Percentiles rank a stretch among this genome's conserved stretches.
Evolutionary conservation across 768 basidiomycete genomes (phyloP).

Genomic region (Xerocomus potaroensis): DNA sequence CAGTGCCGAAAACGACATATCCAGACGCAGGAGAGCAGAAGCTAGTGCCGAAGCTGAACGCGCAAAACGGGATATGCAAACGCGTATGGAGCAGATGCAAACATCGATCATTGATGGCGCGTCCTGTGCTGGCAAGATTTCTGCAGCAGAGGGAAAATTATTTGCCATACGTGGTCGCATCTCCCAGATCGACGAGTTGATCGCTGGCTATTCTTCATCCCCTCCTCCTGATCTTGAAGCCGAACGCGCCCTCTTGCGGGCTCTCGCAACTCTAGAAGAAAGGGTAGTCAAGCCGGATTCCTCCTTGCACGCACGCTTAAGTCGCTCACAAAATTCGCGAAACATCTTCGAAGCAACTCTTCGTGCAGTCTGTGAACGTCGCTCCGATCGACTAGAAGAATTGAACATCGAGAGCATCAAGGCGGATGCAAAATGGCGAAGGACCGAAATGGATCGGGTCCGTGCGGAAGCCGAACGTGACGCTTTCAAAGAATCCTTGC

Average conservation of each 20-base stretch:
- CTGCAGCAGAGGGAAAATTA: constrained; percentile 68
- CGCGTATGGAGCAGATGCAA: constrained; percentile 68
- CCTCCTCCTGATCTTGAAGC: constrained; percentile 60
- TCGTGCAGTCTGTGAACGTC: constrained; percentile 76
- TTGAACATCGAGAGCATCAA: constrained; percentile 63
- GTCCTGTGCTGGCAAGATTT: constrained; percentile 63
- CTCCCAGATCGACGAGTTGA: constrained; percentile 47
- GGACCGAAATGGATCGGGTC: constrained; percentile 65
- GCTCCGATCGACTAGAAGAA: constrained; percentile 75
- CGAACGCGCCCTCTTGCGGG: constrained; percentile 64
- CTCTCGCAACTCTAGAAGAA: constrained; percentile 70
- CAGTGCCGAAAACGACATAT: constrained; percentile 55
- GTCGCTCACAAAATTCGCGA: constrained; percentile 67
- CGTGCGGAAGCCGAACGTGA: constrained; percentile 65
- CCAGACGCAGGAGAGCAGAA: constrained; percentile 65
- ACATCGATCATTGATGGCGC: constrained; percentile 74
- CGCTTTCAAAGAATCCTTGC: constrained; percentile 57
- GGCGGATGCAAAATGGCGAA: constrained; percentile 59
- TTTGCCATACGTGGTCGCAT: constrained; percentile 59
- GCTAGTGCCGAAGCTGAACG: constrained; percentile 69
- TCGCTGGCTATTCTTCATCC: constrained; percentile 29
- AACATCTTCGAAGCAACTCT: constrained; percentile 85
- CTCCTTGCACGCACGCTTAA: constrained; percentile 50
- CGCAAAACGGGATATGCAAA: constrained; percentile 66
- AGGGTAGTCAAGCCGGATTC: constrained; percentile 57